Evolutionary conservation across 2,329 filamentous ascomycete genomes (phyloP).

Genomic region (Knufia fluminis): DNA sequence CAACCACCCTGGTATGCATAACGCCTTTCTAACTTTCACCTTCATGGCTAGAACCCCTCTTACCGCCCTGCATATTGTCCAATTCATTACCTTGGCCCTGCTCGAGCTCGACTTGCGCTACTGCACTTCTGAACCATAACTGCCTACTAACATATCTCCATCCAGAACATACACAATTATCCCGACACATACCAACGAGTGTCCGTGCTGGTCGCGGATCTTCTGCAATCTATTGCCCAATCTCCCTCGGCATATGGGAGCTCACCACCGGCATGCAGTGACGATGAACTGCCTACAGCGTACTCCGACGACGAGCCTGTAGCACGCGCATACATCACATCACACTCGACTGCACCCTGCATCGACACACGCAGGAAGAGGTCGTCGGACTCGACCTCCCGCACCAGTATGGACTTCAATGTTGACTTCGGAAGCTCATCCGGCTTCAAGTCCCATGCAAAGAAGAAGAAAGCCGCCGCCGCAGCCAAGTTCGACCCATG

Average conservation of each 20-base stretch:
- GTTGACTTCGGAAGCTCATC: conserved; percentile 34
- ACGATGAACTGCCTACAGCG: conserved; percentile 37
- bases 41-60: conserved; percentile 11
- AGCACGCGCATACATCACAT: conserved; percentile 5
- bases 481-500: conserved; percentile 34
- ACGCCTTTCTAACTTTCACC: conserved; percentile 17
- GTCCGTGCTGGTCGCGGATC: conserved; percentile 22
- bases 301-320: conserved; percentile 15
- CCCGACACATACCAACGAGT: conserved; percentile 10
- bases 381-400: background rate
- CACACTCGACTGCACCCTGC: background rate
- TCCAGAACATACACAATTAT: background rate
- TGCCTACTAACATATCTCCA: conserved; percentile 1
- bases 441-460: conserved; percentile 21
- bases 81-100: conserved; percentile 6
- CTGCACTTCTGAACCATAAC: conserved; percentile 4
- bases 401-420: conserved; percentile 17
- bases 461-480: conserved; percentile 43
- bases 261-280: conserved; percentile 36
- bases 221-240: conserved; percentile 16
- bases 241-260: conserved; percentile 15
- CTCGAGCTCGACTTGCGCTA: background rate
- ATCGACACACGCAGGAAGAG: background rate
- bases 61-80: conserved; percentile 5
- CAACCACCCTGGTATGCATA: conserved; percentile 22